Conservation (phyloP, 345 rosid species). For the Pseudoturritis turrita region DNA sequence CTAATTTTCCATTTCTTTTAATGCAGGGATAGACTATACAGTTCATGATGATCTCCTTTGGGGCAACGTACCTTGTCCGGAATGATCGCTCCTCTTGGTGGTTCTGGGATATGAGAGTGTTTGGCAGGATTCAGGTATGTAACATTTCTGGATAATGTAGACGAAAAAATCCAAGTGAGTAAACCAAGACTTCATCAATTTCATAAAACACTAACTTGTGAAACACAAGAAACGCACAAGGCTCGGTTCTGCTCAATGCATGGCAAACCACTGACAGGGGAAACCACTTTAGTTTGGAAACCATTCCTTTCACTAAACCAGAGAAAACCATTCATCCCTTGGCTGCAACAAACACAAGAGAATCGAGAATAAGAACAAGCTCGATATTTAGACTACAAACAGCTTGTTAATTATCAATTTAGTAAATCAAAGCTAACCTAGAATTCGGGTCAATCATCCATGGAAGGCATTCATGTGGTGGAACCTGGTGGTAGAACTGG, state of each 20-base stretch:
- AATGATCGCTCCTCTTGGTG: conserved; percentile 61
- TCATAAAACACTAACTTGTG: conserved; percentile 8
- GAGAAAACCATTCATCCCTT: conserved; percentile 88
- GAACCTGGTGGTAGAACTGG: conserved; percentile 29
- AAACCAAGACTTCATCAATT: background rate
- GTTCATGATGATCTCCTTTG: background rate
- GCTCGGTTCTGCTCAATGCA: conserved; percentile 57
- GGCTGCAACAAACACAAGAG: conserved; percentile 46
- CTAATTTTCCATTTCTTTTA: background rate
- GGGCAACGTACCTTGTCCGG: conserved; percentile 64
- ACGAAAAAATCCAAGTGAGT: conserved; percentile 17
- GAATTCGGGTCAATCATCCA: conserved; percentile 48
- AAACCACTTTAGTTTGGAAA: conserved; percentile 33
- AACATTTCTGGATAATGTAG: conserved; percentile 52
- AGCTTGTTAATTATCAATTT: background rate
- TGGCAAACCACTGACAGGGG: conserved; percentile 74
- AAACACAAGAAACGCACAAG: conserved; percentile 46
- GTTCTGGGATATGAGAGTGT: conserved; percentile 64
- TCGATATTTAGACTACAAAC: background rate
- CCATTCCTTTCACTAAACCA: conserved; percentile 67
- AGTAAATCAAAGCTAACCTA: conserved; percentile 50
- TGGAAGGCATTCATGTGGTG: conserved; percentile 41
- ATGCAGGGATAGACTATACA: background rate
- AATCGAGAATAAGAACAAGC: conserved; percentile 21
- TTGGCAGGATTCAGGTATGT: conserved; percentile 56